Evolutionary conservation across 73 alveolate species (phyloP).

Genomic region (Symbiodinium natans): DNA sequence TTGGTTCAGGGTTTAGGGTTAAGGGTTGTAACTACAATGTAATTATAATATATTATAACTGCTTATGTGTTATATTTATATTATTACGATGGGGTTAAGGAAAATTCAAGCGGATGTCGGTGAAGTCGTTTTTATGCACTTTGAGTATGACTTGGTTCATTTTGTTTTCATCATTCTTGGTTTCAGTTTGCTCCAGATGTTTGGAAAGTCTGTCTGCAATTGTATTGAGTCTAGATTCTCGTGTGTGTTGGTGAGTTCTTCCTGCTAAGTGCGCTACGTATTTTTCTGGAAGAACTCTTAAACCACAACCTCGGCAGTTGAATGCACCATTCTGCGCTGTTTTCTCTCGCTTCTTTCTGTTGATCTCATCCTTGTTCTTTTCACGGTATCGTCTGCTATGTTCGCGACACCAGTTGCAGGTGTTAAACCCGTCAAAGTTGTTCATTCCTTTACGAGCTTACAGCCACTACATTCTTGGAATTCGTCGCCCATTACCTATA

Average conservation of each 20-base stretch:
- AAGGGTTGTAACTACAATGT: neutral
- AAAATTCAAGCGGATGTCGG: constrained; percentile 3
- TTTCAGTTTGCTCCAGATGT: neutral
- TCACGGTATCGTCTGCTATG: neutral
- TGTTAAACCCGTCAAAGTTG: neutral
- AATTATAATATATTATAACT: neutral
- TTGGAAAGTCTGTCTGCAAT: neutral
- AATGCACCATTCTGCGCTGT: neutral
- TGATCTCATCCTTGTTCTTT: neutral
- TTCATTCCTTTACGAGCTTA: neutral
- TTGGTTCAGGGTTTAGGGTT: neutral
- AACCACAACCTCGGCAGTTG: neutral
- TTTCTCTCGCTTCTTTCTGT: neutral
- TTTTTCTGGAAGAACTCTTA: neutral
- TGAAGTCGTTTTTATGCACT: neutral
- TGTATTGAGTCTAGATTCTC: neutral
- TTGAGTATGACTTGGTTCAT: constrained; percentile 6
- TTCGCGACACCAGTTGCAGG: neutral
- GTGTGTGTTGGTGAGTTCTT: too few relatives aligned
- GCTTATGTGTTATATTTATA: neutral
- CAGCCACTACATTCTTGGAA: neutral
- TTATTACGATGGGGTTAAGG: neutral
- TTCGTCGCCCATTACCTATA: neutral
- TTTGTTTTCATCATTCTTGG: neutral
- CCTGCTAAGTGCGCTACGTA: neutral